Evolutionary conservation across 768 basidiomycete genomes (phyloP), one percentile per base, ranked within the genome.

Genomic region (Kwoniella sp.): DNA sequence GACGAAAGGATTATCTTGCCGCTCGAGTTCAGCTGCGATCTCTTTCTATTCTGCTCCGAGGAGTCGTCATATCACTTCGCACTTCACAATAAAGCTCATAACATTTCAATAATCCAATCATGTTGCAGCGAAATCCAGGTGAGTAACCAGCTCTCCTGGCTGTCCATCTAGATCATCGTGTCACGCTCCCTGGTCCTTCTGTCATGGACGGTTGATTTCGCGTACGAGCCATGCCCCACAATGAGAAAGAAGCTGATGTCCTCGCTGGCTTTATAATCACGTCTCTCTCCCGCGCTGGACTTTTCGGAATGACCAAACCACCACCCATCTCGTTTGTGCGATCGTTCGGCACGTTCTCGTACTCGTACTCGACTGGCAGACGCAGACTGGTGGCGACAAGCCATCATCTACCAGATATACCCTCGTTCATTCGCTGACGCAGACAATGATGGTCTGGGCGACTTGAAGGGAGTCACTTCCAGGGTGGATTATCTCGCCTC

Each of bases 391-490:
- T 77, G 75, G 75, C 66, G 73, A 22, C 75, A 77, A 58, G 73
- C 75, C 15, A 52, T 58, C 22, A 67, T 77, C 50, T 77, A 77
- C 62, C 75, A 77, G 41, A 74, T 77, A 61, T 77, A 77, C 68
- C 75, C 75, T 34, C 61, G 75, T 1, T 74, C 73, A n/a, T 77
- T 77, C 56, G 66, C 68, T 22, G 75, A 77, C 45, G 63, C 66
- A 17, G 72, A 74, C 47, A 71, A 71, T 17, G 73, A 74, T 54
- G 75, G 73, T 26, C 71, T 77, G 13, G 75, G 75, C 4, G 73
- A 74, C 52, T 56, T 77, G n/a, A 67, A 71, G 55, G 75, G 75
- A 17, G 69, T 77, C 31, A 77, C 73, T 13, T 58, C 52, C 11
- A 71, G 68, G 50, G 69, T 77, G 37, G 71, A 71, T 5, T 74